phyloP scores from a whole-genome alignment of 352 stramenopile genomes.

The Globisporangium cystogenes region DNA sequence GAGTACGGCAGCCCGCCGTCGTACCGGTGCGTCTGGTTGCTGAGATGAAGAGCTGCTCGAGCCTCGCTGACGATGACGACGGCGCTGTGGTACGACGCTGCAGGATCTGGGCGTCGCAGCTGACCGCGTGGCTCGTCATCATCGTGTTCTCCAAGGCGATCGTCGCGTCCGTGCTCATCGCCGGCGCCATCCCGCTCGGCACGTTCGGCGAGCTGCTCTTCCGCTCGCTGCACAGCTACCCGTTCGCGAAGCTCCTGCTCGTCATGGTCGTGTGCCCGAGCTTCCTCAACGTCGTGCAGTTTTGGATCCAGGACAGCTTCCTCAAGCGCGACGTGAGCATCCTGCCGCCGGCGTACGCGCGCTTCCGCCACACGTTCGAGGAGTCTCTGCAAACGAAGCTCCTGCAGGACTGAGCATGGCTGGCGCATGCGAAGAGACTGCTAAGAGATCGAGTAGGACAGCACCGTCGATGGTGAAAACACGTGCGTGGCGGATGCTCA shows the following conservation, averaged over 20 bases:
- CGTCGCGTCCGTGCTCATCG: slow-evolving; percentile 67
- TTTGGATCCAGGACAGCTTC: slow-evolving; percentile 86
- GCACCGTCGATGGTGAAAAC: not conserved
- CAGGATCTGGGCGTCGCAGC: slow-evolving; percentile 52
- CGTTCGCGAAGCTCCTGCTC: slow-evolving; percentile 63
- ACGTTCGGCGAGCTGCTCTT: slow-evolving; percentile 63
- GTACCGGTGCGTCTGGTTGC: slow-evolving; percentile 40
- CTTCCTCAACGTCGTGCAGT: slow-evolving; percentile 82
- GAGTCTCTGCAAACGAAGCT: slow-evolving; percentile 65
- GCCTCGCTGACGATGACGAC: not conserved
- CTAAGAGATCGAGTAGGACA: no score
- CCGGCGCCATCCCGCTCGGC: slow-evolving; percentile 35
- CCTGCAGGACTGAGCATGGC: slow-evolving; percentile 23
- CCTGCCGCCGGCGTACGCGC: slow-evolving; percentile 45
- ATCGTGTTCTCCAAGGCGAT: slow-evolving; percentile 80
- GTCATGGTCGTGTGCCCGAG: slow-evolving; percentile 82
- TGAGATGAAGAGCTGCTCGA: not conserved
- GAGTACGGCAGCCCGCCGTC: slow-evolving; percentile 71
- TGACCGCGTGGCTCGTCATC: slow-evolving; percentile 62
- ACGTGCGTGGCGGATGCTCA: not conserved
- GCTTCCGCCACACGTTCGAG: slow-evolving; percentile 60
- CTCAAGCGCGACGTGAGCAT: slow-evolving; percentile 73
- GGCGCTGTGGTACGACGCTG: not conserved
- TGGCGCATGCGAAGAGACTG: not conserved
- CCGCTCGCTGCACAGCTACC: slow-evolving; percentile 47